These are phyloP conservation scores for Nepenthes alata DNA, from an alignment of 179 eudicot species.

Conservation along the genomic window DNA sequence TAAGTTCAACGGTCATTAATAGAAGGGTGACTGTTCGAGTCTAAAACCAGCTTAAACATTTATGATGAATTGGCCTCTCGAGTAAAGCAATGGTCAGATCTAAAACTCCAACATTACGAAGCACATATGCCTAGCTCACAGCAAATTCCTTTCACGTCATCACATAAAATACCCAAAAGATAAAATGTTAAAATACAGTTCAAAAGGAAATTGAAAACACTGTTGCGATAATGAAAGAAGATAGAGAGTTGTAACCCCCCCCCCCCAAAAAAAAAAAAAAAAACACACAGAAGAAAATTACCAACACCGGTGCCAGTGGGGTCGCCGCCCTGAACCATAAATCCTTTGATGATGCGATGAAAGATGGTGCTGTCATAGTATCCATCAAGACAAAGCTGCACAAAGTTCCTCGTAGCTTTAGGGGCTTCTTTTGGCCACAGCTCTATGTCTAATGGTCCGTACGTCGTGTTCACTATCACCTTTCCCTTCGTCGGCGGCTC, in stretches of 20 bases:
- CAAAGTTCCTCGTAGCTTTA: constrained; percentile 74
- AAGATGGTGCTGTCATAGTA: constrained; percentile 74
- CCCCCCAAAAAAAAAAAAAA: neutral
- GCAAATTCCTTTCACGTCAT: no score
- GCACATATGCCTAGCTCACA: no score
- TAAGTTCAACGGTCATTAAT: no score
- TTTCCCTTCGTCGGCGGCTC: constrained; percentile 97
- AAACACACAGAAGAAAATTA: constrained; percentile 9
- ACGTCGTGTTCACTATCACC: constrained; percentile 57
- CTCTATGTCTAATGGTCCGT: constrained; percentile 82
- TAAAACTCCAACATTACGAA: no score
- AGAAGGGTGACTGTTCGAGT: no score
- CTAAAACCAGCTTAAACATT: no score
- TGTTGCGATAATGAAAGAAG: no score
- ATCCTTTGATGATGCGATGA: constrained; percentile 83
- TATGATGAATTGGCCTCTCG: no score
- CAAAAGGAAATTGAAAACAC: neutral
- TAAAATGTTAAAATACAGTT: neutral
- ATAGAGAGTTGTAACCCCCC: neutral
- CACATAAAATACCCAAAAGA: neutral
- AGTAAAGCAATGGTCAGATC: no score
- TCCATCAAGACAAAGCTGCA: constrained; percentile 81
- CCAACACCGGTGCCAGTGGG: constrained; percentile 79
- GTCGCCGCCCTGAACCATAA: constrained; percentile 82
- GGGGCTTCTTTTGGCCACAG: constrained; percentile 99